These are phyloP conservation scores for Carex cristatella DNA, from an alignment of 176 grass and related monocot species.

Conservation along the genomic window DNA sequence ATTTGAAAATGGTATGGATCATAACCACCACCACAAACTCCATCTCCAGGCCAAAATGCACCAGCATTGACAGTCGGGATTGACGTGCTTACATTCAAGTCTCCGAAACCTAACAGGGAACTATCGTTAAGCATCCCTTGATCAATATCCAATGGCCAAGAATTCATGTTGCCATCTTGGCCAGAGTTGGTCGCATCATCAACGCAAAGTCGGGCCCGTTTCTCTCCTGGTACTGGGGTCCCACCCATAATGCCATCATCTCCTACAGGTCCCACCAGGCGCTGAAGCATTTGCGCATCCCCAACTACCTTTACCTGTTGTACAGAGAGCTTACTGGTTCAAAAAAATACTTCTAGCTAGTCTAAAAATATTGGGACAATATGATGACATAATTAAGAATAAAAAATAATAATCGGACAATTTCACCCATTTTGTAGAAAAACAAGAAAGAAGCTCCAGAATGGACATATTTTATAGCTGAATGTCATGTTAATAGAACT, in stretches of 20 bases:
- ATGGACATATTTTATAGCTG: not conserved
- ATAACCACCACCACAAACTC: conserved; percentile 20
- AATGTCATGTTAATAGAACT: not conserved
- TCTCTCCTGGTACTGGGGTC: not conserved
- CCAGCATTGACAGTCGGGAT: not conserved
- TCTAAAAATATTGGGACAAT: not conserved
- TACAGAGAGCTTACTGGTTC: not conserved
- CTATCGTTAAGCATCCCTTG: not conserved
- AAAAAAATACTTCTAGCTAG: not conserved
- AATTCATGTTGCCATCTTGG: not conserved
- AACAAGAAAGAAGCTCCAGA: not conserved
- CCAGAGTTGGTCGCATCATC: conserved; percentile 2
- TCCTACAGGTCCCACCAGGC: not conserved
- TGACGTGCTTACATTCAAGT: not conserved
- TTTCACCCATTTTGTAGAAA: not conserved
- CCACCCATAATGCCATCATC: not conserved
- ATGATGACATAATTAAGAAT: not conserved
- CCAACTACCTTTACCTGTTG: conserved; percentile 50
- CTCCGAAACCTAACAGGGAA: conserved; percentile 7
- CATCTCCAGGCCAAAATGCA: conserved; percentile 29
- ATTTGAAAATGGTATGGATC: conserved; percentile 29
- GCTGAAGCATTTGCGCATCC: conserved; percentile 49
- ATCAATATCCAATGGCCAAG: conserved; percentile 15
- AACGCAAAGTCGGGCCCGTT: conserved; percentile 33
- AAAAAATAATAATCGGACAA: not conserved